A percentile compares a stretch with the other conserved stretches of the same genome.
These are phyloP conservation scores for Rhodofomes roseus DNA, from an alignment of 1,284 basidiomycete genomes.

Conservation along the genomic window DNA sequence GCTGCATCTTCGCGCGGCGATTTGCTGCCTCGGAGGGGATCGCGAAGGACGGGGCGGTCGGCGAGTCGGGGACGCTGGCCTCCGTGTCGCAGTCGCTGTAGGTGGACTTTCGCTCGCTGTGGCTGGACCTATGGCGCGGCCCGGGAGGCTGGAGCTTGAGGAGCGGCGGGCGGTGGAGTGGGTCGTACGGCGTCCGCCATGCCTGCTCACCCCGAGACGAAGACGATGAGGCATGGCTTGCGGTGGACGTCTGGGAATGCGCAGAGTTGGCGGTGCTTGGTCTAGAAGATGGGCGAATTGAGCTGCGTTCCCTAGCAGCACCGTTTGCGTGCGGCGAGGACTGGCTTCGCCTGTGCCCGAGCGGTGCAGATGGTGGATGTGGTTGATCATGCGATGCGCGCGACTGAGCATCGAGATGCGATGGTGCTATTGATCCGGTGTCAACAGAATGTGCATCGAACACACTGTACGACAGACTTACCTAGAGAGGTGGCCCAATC, in stretches of 20 bases:
- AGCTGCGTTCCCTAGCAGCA: conserved; percentile 11
- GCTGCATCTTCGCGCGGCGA: conserved; percentile 55
- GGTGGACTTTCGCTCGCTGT: background rate
- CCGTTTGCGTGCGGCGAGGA: conserved; percentile 15
- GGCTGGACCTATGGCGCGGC: conserved; percentile 14
- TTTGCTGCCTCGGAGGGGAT: conserved; percentile 37
- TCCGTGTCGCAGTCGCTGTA: conserved; percentile 9
- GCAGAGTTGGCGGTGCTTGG: conserved; percentile 19
- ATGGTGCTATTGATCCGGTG: background rate
- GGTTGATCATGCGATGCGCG: conserved; percentile 9
- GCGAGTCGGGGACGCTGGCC: conserved; percentile 18
- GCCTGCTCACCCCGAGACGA: conserved; percentile 14
- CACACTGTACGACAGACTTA: no score
- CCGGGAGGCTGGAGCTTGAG: conserved; percentile 19
- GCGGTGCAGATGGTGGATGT: conserved; percentile 12
- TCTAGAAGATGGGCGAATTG: conserved; percentile 12
- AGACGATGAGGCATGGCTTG: conserved; percentile 8
- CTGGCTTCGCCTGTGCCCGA: conserved; percentile 14
- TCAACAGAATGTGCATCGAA: no score
- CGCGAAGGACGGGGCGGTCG: conserved; percentile 31
- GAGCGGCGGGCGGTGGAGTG: conserved; percentile 19
- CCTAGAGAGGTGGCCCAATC: conserved; percentile 29
- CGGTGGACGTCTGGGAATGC: conserved; percentile 10
- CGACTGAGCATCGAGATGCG: conserved; percentile 6
- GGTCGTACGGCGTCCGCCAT: conserved; percentile 18